Base-by-base conservation (phyloP, 805 yeast genomes). In the Phaffomyces opuntiae region DNA sequence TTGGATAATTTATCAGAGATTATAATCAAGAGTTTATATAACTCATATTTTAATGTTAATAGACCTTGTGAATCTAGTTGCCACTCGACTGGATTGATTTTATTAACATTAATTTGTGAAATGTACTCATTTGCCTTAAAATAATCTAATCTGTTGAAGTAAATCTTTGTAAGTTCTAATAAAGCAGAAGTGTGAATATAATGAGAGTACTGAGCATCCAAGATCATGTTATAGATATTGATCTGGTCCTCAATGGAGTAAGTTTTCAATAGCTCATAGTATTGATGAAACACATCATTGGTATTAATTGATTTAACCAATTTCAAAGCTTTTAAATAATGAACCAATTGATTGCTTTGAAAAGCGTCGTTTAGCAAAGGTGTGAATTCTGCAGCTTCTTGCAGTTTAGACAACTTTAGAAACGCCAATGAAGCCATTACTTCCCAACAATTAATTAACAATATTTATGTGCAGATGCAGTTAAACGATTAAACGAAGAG, bases 51-150 rank as follows among this genome's bases (percentile, higher is more conserved):
- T 43, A 43, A 25, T 7, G n/a, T 8, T 1, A 33, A 17, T n/a
- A 45, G 34, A 2, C 34, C 45, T 5, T 21, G 8, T 5, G 36
- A 24, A 33, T 43, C 35, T 17, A 45, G 25, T 27, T 45, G 48
- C 48, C 48, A 45, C 19, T 45, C 48, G 5, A 37, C 45, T 16
- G 48, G 48, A 24, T 45, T 45, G n/a, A 45, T n/a, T 13, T 45
- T 45, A 32, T 41, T 42, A n/a, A 45, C 24, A n/a, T 38, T 45
- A 16, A 45, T n/a, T 31, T 42, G 45, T 7, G 38, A 19, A 16
- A 42, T 27, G 19, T 26, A 37, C 4, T 42, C 40, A 27, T 39
- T 45, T 12, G 48, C 48, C 12, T 9, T 33, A 8, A 11, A 14
- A 34, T 34, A 45, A 9, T 45, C 40, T 4, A 25, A 16, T 8